These are phyloP conservation scores for Triticum turgidum DNA, from an alignment of 176 grass and related monocot species.

Conservation along the genomic window DNA sequence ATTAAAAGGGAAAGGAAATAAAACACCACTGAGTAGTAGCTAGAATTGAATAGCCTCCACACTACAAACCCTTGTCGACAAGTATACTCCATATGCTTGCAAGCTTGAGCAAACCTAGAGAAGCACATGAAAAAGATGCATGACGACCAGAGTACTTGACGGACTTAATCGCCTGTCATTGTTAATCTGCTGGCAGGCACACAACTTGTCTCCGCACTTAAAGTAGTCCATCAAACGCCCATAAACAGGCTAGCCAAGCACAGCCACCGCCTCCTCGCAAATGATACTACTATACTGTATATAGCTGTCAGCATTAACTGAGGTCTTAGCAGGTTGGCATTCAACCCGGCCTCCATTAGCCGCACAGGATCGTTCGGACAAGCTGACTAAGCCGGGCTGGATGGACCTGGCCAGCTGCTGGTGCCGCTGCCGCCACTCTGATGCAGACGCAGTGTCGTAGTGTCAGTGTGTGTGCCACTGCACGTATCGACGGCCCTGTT, in stretches of 20 bases:
- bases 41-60: constrained; percentile 17
- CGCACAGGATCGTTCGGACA: not conserved
- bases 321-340: not conserved
- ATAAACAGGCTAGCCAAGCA: constrained; percentile 23
- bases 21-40: not conserved
- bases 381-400: not conserved
- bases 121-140: constrained; percentile 9
- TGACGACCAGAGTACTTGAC: not conserved
- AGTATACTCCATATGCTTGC: not conserved
- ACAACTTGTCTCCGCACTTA: not conserved
- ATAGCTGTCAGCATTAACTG: constrained; percentile 14
- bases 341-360: constrained; percentile 16
- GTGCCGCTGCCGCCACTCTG: not conserved
- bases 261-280: constrained; percentile 18
- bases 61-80: not conserved
- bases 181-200: constrained; percentile 30
- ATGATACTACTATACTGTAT: not conserved
- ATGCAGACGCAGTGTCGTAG: not conserved
- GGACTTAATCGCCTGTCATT: constrained; percentile 15
- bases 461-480: not conserved
- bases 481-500: not conserved
- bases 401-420: not conserved
- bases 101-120: not conserved
- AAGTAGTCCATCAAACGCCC: not conserved
- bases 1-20: not conserved